Percentiles rank a stretch among this genome's conserved stretches.
These are phyloP conservation scores for Saccharomyces hybrid DNA, from an alignment of 1,139 yeast genomes.

Conservation along the genomic window DNA sequence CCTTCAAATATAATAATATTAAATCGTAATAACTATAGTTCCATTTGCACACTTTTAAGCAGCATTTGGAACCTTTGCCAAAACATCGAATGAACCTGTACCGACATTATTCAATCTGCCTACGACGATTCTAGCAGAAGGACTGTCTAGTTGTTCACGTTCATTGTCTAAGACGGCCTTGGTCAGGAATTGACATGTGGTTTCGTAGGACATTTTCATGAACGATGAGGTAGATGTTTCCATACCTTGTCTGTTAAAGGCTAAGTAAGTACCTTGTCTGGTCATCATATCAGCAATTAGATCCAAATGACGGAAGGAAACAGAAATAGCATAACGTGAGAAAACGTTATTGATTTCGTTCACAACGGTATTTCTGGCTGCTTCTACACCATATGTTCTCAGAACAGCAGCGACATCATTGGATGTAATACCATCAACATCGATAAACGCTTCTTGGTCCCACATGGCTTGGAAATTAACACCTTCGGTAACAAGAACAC, in stretches of 20 bases:
- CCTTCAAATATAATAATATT: neutral
- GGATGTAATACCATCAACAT: conserved; percentile 80
- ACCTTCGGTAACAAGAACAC: conserved; percentile 91
- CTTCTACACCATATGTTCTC: conserved; percentile 94
- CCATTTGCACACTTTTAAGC: neutral
- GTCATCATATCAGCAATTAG: conserved; percentile 99
- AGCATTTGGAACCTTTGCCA: conserved; percentile 52
- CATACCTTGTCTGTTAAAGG: conserved; percentile 97
- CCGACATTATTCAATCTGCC: conserved; percentile 92
- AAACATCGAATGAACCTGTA: conserved; percentile 90
- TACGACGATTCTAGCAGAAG: conserved; percentile 89
- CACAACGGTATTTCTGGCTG: conserved; percentile 95
- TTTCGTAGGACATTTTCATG: conserved; percentile 98
- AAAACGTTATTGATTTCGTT: conserved; percentile 94
- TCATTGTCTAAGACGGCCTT: conserved; percentile 93
- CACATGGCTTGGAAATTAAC: conserved; percentile 97
- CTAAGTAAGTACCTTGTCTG: conserved; percentile 92
- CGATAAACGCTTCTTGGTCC: conserved; percentile 90
- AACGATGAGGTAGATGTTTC: conserved; percentile 92
- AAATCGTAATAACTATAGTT: neutral
- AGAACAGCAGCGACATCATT: conserved; percentile 91
- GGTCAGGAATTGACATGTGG: conserved; percentile 94
- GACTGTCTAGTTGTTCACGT: conserved; percentile 79
- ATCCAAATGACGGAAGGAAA: conserved; percentile 89
- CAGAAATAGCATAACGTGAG: conserved; percentile 93